These are phyloP conservation scores for Coniochaeta prunicola DNA, from an alignment of 2,329 filamentous ascomycete genomes.

Conservation along the genomic window DNA sequence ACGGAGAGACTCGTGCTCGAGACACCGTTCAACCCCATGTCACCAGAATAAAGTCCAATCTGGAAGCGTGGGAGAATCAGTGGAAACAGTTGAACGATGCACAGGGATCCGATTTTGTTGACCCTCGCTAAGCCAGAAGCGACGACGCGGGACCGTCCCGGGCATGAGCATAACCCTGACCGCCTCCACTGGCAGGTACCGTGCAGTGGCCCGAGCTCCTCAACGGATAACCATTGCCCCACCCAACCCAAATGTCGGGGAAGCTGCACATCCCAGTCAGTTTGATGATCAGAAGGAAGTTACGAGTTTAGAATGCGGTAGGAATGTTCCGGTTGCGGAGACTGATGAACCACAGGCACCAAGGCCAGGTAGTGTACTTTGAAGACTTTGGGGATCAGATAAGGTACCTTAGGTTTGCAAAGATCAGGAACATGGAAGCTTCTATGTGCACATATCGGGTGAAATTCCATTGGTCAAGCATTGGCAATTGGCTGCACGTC, in stretches of 20 bases:
- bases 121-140: neutral
- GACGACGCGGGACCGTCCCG: neutral
- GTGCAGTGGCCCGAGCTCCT: neutral
- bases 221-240: neutral
- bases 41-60: neutral
- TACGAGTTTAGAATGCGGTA: neutral
- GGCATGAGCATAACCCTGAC: neutral
- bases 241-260: constrained; percentile 1
- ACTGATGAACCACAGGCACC: no score
- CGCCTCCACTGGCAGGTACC: neutral
- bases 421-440: neutral
- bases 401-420: no score
- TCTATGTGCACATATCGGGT: neutral
- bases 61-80: neutral
- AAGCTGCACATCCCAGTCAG: neutral
- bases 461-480: neutral
- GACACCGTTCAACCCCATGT: neutral
- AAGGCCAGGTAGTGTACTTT: no score
- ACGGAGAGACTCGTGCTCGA: neutral
- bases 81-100: neutral
- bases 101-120: neutral
- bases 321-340: neutral
- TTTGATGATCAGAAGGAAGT: neutral
- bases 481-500: neutral
- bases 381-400: neutral